Evolutionary conservation across 2,329 filamentous ascomycete species (phyloP).

Genomic region (Saccharata proteae): DNA sequence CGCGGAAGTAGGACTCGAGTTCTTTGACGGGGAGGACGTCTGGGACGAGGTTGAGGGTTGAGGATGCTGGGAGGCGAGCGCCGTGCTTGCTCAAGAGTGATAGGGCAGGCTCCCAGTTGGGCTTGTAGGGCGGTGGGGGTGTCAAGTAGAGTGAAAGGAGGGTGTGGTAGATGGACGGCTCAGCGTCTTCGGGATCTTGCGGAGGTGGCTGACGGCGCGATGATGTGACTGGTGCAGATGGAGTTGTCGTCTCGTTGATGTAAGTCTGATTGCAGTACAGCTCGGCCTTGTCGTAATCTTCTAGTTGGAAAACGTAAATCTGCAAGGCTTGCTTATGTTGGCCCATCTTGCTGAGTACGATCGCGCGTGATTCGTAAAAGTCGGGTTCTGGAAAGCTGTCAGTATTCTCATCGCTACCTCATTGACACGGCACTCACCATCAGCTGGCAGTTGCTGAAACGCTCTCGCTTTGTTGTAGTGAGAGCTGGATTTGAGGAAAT

Average conservation of each 20-base stretch:
- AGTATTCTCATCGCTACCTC: conserved; percentile 4
- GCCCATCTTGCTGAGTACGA: conserved; percentile 88
- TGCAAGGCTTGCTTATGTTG: conserved; percentile 92
- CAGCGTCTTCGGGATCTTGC: conserved; percentile 40
- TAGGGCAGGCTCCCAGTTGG: conserved; percentile 68
- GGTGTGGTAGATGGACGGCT: conserved; percentile 79
- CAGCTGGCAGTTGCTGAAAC: conserved; percentile 63
- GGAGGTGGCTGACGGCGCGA: conserved; percentile 19
- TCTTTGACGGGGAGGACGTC: conserved; percentile 64
- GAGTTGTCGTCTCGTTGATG: conserved; percentile 31
- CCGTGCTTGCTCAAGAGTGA: conserved; percentile 85
- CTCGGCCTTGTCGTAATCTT: conserved; percentile 81
- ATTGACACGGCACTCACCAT: conserved; percentile 44
- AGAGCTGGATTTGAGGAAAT: conserved; percentile 62
- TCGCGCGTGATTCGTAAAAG: conserved; percentile 82
- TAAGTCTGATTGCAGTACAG: conserved; percentile 86
- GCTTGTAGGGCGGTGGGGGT: conserved; percentile 59
- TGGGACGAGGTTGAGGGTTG: conserved; percentile 77
- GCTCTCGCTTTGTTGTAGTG: conserved; percentile 73
- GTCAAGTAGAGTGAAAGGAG: conserved; percentile 81
- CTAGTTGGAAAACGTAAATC: conserved; percentile 92
- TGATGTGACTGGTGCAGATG: conserved; percentile 11
- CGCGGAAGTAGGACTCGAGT: conserved; percentile 82
- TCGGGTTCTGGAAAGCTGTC: conserved; percentile 47
- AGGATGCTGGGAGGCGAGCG: conserved; percentile 75